Evolutionary conservation across 352 stramenopile species (phyloP).

Genomic region (Phytopythium boreale): DNA sequence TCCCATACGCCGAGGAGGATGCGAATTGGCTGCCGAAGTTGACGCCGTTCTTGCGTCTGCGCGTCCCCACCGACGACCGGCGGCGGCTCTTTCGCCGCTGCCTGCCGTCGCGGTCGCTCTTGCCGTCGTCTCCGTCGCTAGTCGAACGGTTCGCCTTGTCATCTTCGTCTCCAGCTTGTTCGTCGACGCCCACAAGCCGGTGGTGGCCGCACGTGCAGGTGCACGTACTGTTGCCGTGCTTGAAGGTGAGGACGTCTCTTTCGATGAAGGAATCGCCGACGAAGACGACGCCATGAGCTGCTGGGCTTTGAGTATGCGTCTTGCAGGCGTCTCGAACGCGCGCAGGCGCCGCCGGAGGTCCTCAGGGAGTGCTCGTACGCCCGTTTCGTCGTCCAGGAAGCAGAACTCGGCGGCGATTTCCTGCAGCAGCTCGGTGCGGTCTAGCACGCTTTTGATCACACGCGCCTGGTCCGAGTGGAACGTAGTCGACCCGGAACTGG

Average conservation of each 20-base stretch:
- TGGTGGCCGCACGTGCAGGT: slow-evolving; percentile 51
- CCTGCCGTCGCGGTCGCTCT: slow-evolving; percentile 10
- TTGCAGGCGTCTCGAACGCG: slow-evolving; percentile 35
- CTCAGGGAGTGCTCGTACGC: slow-evolving; percentile 17
- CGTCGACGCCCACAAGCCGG: slow-evolving; percentile 23
- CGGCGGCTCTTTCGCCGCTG: slow-evolving; percentile 21
- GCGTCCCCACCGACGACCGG: slow-evolving; percentile 28
- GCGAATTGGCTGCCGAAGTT: slow-evolving; percentile 32
- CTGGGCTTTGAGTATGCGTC: slow-evolving; percentile 42
- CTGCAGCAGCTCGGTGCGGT: slow-evolving; percentile 52
- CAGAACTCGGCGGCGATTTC: slow-evolving; percentile 51
- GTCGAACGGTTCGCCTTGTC: not conserved
- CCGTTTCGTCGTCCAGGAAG: slow-evolving; percentile 25
- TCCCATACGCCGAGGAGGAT: not conserved
- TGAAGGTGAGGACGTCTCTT: not conserved
- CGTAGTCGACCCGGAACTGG: slow-evolving; percentile 2
- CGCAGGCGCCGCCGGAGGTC: slow-evolving; percentile 25
- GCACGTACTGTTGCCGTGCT: slow-evolving; percentile 18
- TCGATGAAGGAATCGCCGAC: not conserved
- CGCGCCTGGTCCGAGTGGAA: slow-evolving; percentile 63
- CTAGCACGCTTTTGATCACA: slow-evolving; percentile 43
- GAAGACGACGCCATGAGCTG: slow-evolving; percentile 29
- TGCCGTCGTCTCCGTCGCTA: slow-evolving; percentile 5
- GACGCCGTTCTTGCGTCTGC: slow-evolving; percentile 43
- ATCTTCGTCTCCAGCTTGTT: slow-evolving; percentile 13